A percentile compares a stretch with the other conserved stretches of the same genome.
These are phyloP conservation scores for Sarcodon sp. DNA, from an alignment of 768 basidiomycete genomes.

Conservation along the genomic window DNA sequence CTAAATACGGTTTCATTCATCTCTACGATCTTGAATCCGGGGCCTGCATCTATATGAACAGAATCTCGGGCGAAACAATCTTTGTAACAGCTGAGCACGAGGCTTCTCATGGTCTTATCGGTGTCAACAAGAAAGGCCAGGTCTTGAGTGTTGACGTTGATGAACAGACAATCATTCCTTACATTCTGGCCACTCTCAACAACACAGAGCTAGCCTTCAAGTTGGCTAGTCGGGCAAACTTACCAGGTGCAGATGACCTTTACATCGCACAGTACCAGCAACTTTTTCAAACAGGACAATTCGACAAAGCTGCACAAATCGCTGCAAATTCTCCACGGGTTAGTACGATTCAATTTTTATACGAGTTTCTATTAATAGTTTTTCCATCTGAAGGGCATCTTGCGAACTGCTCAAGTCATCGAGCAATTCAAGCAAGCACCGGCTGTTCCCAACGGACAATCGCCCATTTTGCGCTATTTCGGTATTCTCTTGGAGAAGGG, in stretches of 20 bases:
- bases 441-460: constrained; percentile 78
- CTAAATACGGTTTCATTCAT: constrained; percentile 99
- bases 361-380: constrained; percentile 3
- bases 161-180: constrained; percentile 91
- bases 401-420: constrained; percentile 90
- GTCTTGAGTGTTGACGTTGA: constrained; percentile 95
- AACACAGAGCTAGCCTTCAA: constrained; percentile 98
- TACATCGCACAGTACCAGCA: constrained; percentile 92
- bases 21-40: constrained; percentile 97
- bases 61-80: constrained; percentile 98
- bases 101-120: constrained; percentile 88
- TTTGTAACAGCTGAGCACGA: constrained; percentile 98
- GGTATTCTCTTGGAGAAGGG: constrained; percentile 98
- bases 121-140: constrained; percentile 99
- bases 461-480: constrained; percentile 96
- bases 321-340: constrained; percentile 95
- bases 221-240: constrained; percentile 87
- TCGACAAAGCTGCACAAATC: constrained; percentile 89
- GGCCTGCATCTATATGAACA: constrained; percentile 99
- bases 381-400: constrained; percentile 52
- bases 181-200: constrained; percentile 86
- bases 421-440: constrained; percentile 96
- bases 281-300: constrained; percentile 82
- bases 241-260: constrained; percentile 95
- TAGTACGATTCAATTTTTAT: constrained; percentile 11